Conservation (phyloP, 73 alveolate species). For the Paramecium pentaurelia region DNA sequence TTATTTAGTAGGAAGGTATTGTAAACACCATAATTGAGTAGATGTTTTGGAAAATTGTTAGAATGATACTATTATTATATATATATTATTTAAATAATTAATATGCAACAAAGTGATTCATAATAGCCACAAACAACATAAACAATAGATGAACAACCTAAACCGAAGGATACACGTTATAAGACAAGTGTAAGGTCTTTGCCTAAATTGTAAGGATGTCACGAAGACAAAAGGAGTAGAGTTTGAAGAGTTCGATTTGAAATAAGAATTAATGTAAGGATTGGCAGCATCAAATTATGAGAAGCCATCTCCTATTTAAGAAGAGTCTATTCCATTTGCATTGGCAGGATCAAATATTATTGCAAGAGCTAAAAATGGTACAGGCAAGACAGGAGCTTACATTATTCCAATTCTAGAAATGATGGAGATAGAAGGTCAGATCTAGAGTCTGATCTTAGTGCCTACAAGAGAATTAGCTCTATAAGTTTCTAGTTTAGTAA, state of each 20-base stretch:
- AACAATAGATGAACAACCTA: background rate
- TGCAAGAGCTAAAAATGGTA: constrained; percentile 97
- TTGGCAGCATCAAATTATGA: constrained; percentile 72
- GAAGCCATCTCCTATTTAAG: constrained; percentile 79
- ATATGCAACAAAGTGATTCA: background rate
- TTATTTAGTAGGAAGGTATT: background rate
- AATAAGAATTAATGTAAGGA: constrained; percentile 67
- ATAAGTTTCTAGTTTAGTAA: constrained; percentile 82
- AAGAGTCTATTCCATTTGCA: constrained; percentile 78
- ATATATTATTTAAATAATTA: background rate
- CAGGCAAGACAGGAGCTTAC: constrained; percentile 97
- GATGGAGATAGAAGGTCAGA: constrained; percentile 73
- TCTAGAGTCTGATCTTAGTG: constrained; percentile 84
- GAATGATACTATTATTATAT: constrained; percentile 21
- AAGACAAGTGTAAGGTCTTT: constrained; percentile 13
- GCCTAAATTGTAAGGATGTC: constrained; percentile 67
- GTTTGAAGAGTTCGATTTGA: constrained; percentile 83
- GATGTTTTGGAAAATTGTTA: background rate
- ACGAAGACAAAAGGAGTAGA: constrained; percentile 89
- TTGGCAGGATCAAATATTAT: constrained; percentile 77
- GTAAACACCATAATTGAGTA: constrained; percentile 10
- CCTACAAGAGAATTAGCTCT: constrained; percentile 97
- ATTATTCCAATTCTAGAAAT: constrained; percentile 85
- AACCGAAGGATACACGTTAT: constrained; percentile 15
- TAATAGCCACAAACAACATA: background rate